Conservation (phyloP, 257 asterid species). For the Solanum okadae region DNA sequence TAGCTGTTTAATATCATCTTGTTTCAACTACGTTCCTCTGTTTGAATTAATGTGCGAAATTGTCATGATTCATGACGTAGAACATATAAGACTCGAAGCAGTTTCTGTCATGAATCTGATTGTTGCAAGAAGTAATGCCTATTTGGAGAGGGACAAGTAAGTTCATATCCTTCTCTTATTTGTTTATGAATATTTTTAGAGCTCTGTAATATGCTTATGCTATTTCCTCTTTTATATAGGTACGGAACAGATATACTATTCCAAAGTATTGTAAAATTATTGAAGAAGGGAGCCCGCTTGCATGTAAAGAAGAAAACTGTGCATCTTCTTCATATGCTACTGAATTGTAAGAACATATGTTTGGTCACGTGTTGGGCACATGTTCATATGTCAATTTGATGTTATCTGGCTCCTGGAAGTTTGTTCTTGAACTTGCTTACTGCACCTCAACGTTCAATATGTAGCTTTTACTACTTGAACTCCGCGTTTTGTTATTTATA, state of each 20-base stretch:
- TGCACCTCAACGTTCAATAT: background rate
- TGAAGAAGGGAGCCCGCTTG: constrained; percentile 63
- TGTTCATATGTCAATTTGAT: background rate
- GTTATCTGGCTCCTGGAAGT: background rate
- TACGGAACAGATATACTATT: constrained; percentile 47
- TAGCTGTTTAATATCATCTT: constrained; percentile 28
- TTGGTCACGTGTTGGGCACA: background rate
- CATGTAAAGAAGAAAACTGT: constrained; percentile 65
- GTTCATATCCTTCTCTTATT: constrained; percentile 9
- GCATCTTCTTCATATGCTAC: constrained; percentile 66
- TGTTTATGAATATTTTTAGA: background rate
- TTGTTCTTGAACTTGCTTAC: background rate
- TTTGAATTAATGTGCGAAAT: constrained; percentile 53
- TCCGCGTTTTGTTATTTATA: background rate
- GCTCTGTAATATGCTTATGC: constrained; percentile 4
- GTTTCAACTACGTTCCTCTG: constrained; percentile 44
- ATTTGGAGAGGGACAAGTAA: constrained; percentile 73
- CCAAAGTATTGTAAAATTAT: constrained; percentile 41
- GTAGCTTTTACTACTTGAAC: background rate
- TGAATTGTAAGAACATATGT: constrained; percentile 54
- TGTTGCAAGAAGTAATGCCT: constrained; percentile 65
- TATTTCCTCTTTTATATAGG: constrained; percentile 29
- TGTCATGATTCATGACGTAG: constrained; percentile 25
- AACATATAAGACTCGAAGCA: constrained; percentile 51
- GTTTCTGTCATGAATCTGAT: constrained; percentile 69